phyloP scores from a whole-genome alignment of 345 rosid genomes.

The Nasturtium officinale region DNA sequence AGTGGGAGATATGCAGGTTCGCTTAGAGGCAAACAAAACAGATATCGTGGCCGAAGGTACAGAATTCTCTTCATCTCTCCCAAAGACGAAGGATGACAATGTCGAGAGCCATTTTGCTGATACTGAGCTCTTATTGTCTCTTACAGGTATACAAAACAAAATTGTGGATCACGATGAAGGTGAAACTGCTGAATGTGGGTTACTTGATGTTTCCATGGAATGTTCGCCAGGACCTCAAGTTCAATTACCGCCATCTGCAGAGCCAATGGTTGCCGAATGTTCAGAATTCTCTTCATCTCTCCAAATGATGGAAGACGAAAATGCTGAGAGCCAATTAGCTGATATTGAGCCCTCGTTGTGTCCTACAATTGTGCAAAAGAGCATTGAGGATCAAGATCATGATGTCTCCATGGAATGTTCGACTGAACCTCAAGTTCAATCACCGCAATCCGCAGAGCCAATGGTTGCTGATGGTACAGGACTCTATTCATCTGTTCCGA shows the following conservation, averaged over 20 bases:
- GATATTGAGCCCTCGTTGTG: conserved; percentile 4
- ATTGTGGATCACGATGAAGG: conserved; percentile 4
- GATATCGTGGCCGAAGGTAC: not conserved
- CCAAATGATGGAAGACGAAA: not conserved
- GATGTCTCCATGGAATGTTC: not conserved
- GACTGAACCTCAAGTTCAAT: not conserved
- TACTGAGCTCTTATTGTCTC: conserved; percentile 5
- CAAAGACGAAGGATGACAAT: not conserved
- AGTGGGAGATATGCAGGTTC: not conserved
- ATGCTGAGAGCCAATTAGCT: not conserved
- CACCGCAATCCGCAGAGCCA: not conserved
- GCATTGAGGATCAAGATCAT: conserved; percentile 1
- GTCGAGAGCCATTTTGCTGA: not conserved
- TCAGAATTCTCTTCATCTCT: not conserved
- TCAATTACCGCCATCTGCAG: not conserved
- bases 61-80: not conserved
- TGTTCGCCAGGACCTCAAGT: not conserved
- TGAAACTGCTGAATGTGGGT: conserved; percentile 13
- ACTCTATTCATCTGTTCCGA: not conserved
- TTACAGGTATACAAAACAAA: conserved; percentile 9
- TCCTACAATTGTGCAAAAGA: conserved; percentile 6
- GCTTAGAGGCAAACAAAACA: not conserved
- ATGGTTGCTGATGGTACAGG: not conserved
- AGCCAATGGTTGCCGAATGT: not conserved
- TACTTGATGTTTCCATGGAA: not conserved